Evolutionary conservation across 805 yeast species (phyloP), one percentile per base, ranked within the genome.

Genomic region (Candida incommunis): DNA sequence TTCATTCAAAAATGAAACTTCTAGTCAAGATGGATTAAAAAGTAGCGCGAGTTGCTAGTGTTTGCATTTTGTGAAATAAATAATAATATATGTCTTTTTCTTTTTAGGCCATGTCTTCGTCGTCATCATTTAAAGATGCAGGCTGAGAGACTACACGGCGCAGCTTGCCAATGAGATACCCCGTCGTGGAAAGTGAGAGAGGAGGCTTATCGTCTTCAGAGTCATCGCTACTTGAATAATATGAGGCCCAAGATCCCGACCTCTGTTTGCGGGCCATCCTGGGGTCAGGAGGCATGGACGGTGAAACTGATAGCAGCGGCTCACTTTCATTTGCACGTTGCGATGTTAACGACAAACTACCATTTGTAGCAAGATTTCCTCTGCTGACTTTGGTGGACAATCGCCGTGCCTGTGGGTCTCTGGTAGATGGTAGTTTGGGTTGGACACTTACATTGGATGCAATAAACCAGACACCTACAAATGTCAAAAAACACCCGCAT

Each of bases 401-500:
- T 5, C 37, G 37, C 20, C 37, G 9, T 5, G 37, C 9, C 18
- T n/a, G 37, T 18, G 9, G 18, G 37, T 7, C 7, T 5, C 37
- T 7, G 20, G n/a, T 11, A 11, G 13, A 18, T 7, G 37, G 37
- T 5, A 11, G 37, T 7, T n/a, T 7, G 11, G 37, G 37, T 31
- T 7, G 18, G 37, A 31, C 37, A 18, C n/a, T 31, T 5, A 18
- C 37, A 25, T 25, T 25, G 27, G 27, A 25, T 5, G 37, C 37
- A 13, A 31, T 31, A 31, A 31, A 31, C 57, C 66, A 67, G 3
- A 70, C 75, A 1, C 75, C 75, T 4, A 54, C 44, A 41, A 69
- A 64, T 0, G 70, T 63, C 16, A 68, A 49, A 2, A 52, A 24
- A 23, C 70, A 63, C 2, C 74, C 74, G 2, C 51, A 15, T 0